Evolutionary conservation across 208 protist genomes (phyloP), one percentile per base, ranked within the genome.

Genomic region (Strigomonas culicis): DNA sequence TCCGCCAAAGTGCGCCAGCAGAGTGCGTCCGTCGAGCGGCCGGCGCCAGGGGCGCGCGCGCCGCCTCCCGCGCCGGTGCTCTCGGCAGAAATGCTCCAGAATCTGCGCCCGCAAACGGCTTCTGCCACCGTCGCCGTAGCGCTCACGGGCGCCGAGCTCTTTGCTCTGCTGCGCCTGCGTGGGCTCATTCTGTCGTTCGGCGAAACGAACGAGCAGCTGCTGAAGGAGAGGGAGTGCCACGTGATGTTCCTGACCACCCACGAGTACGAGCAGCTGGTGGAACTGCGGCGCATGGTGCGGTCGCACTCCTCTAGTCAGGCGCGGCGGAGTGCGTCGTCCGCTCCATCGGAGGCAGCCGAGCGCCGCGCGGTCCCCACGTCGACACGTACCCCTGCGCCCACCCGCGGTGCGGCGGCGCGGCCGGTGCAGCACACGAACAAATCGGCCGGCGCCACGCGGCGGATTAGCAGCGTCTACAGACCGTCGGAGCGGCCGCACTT

Each of bases 151-250:
- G 81, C 86, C 0, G 89, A 95, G 71, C 52, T 95, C 0, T 79
- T 95, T 53, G 86, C 84, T 0, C 55, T 95, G 0, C 65, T 95
- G 32, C 79, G 89, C 19, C 68, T 93, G 66, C 84, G 89, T 4
- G 79, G 86, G 0, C 63, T 91, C 10, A 80, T 95, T n/a, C 74
- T 79, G 8, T 93, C 89, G 3, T 66, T 75, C 27, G 79, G 75
- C 0, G 74, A 88, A 28, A 88, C 77, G 1, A 80, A 72, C 17
- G 89, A 92, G 66, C 78, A 82, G 36, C 44, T 64, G 1, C 70
- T 92, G 0, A 76, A 74, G 0, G 63, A 71, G 21, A 52, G 63
- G 1, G 79, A 70, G 0, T 86, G 82, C 63, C 86, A 95, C 56
- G 72, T 70, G 0, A 68, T 95, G 24, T 88, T 84, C 55, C 58